Base-by-base conservation (phyloP, 495 filamentous ascomycete species). In the Aspergillus bridgeri region DNA sequence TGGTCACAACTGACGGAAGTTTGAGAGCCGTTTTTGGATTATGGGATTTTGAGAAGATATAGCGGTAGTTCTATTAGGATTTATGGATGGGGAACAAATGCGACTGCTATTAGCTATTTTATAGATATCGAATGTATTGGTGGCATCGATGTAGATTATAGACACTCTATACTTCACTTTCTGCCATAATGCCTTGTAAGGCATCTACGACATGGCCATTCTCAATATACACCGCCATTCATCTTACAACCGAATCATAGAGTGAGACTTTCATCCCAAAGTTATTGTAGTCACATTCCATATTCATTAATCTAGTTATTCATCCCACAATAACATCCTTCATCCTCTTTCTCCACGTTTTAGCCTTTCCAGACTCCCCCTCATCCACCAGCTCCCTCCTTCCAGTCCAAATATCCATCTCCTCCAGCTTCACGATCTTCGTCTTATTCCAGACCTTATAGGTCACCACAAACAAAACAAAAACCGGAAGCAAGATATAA, bases 401-500 rank as follows among this genome's bases (percentile, higher is more conserved):
- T 0, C 85, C 84, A 0, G 79, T 81, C 64, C 78, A 79, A 24
- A 87, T 75, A 69, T 88, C 85, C 55, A 87, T 79, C 51, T 87
- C 84, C 19, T 79, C 66, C 6, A 80, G 48, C 23, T 67, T 64
- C 48, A 82, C 79, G 60, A 79, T 61, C 42, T 71, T 72, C 0
- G 85, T 88, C 64, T 82, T 85, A 58, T 81, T 77, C 62, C 74
- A 73, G 6, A 86, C 51, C 64, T 88, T 89, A 55, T 82, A 88
- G 0, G 65, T 78, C 2, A 82, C 23, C 48, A 79, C 83, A 48
- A 89, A 83, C 6, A 87, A 54, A 8, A 75, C 72, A 59, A 88
- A 90, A 0, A 90, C 76, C 3, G 86, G 85, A 19, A 90, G 60
- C 6, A 89, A 65, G 56, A 90, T 83, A 63, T 90, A 90, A 21